These are phyloP conservation scores for Oryza nivara DNA, from an alignment of 176 grass and related monocot genomes.

Conservation along the genomic window DNA sequence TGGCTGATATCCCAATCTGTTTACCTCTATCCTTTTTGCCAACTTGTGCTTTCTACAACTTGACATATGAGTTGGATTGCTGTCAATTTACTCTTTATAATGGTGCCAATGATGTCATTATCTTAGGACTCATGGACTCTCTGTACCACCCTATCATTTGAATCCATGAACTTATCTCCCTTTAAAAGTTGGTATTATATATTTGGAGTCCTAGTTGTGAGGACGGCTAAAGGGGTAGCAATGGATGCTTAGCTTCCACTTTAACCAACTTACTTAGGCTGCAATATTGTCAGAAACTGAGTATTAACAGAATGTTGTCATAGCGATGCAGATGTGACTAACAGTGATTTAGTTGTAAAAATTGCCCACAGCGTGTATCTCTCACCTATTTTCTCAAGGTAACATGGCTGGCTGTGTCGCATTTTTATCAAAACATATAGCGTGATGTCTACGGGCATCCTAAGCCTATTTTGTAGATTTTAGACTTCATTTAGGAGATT, in stretches of 20 bases:
- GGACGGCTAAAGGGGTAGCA: not conserved
- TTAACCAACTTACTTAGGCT: not conserved
- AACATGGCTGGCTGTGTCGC: no score
- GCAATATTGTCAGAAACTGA: not conserved
- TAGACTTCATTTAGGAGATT: no score
- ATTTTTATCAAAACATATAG: no score
- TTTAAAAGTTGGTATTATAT: not conserved
- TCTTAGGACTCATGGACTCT: not conserved
- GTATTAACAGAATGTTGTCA: not conserved
- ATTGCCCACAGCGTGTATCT: no score
- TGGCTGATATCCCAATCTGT: not conserved
- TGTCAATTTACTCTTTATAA: constrained; percentile 28
- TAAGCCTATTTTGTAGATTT: no score
- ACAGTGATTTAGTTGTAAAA: not conserved
- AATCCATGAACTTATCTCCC: not conserved
- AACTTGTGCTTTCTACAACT: constrained; percentile 21
- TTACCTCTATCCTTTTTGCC: not conserved
- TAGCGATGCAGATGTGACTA: not conserved
- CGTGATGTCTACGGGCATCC: no score
- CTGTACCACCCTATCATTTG: not conserved
- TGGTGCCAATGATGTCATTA: constrained; percentile 23
- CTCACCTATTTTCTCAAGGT: no score
- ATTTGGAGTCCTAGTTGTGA: not conserved
- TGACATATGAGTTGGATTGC: constrained; percentile 13
- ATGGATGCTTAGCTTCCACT: constrained; percentile 16